Base-by-base conservation (phyloP, 1,139 yeast species). In the Scheffersomyces parashehatae region DNA sequence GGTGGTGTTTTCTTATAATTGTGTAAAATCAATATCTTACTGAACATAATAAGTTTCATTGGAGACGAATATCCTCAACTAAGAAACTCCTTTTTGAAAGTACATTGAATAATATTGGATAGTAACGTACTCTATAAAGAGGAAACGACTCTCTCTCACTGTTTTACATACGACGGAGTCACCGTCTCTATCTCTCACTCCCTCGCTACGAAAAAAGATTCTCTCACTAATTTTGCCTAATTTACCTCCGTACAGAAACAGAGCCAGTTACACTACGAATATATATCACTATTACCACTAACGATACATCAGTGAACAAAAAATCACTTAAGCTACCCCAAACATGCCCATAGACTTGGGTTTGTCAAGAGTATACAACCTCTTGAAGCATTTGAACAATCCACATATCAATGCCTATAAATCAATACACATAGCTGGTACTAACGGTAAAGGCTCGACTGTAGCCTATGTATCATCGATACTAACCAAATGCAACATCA, bases 381-480 rank as follows among this genome's bases (percentile, higher is more conserved):
- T 89, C n/a, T 73, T 88, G n/a, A 53, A 61, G 4, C 66, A 70
- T 39, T 64, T 89, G 29, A 89, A 89, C 0, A 77, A 81, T 54
- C 97, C 96, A 0, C 96, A 88, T 38, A 58, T 62, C 13, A 53
- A 50, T 29, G 49, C 65, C 2, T 81, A 81, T 60, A 79, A 80
- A 49, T 81, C 90, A 1, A 68, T 91, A 5, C 97, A 91, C 59
- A 75, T 91, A 9, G 96, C 97, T 0, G 98, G 98, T 0, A 91
- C 97, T 4, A 91, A 91, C 59, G 98, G 98, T 0, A 91, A 91
- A 58, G 98, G 98, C 0, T 88, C 96, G 0, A 88, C 90, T 0
- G 81, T 95, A 46, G 83, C 96, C 0, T 89, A 88, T 58, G 51
- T 90, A 7, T 75, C 90, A 3, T 79, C 89, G 20, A 73, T 85